Conservation (phyloP, 1,284 basidiomycete species). For the Athelia psychrophila region DNA sequence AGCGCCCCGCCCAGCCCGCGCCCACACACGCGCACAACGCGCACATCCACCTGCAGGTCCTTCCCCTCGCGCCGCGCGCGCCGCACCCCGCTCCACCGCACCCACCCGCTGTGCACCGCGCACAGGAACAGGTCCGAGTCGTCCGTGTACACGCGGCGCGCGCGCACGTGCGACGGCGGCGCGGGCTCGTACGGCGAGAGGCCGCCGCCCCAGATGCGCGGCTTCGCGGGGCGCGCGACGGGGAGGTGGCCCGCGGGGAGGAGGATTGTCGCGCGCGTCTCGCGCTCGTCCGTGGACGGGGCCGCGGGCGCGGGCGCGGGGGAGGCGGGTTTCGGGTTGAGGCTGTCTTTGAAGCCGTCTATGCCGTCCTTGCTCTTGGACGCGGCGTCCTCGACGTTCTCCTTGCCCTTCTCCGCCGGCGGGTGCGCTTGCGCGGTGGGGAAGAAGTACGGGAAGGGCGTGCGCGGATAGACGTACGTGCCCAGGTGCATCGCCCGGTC, state of each 20-base stretch:
- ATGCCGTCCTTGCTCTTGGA: slow-evolving; percentile 9
- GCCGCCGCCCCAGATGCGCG: slow-evolving; percentile 69
- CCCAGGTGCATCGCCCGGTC: slow-evolving; percentile 47
- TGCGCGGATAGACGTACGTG: slow-evolving; percentile 46
- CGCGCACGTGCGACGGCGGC: slow-evolving; percentile 13
- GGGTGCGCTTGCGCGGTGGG: slow-evolving; percentile 19
- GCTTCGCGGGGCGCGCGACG: slow-evolving; percentile 41
- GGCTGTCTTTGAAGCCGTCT: slow-evolving; percentile 20
- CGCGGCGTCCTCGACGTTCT: slow-evolving; percentile 4
- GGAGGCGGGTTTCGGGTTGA: slow-evolving; percentile 33
- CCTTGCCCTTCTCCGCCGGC: slow-evolving; percentile 10
- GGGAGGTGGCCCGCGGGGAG: slow-evolving; percentile 61
- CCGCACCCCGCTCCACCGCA: slow-evolving; percentile 57
- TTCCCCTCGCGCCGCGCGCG: slow-evolving; percentile 48
- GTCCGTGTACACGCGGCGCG: slow-evolving; percentile 62
- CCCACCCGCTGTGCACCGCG: slow-evolving; percentile 64
- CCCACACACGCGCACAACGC: slow-evolving; percentile 40
- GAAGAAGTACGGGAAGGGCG: slow-evolving; percentile 40
- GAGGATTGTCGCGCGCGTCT: slow-evolving; percentile 60
- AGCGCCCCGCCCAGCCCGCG: slow-evolving; percentile 27
- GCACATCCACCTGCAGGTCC: slow-evolving; percentile 53
- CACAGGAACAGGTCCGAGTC: slow-evolving; percentile 74
- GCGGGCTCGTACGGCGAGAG: slow-evolving; percentile 24
- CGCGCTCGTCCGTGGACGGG: slow-evolving; percentile 11
- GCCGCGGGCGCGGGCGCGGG: slow-evolving; percentile 16